A percentile compares a stretch with the other conserved stretches of the same genome.
Evolutionary conservation across 257 asterid genomes (phyloP).

Genomic region (Schizonepeta tenuifolia): DNA sequence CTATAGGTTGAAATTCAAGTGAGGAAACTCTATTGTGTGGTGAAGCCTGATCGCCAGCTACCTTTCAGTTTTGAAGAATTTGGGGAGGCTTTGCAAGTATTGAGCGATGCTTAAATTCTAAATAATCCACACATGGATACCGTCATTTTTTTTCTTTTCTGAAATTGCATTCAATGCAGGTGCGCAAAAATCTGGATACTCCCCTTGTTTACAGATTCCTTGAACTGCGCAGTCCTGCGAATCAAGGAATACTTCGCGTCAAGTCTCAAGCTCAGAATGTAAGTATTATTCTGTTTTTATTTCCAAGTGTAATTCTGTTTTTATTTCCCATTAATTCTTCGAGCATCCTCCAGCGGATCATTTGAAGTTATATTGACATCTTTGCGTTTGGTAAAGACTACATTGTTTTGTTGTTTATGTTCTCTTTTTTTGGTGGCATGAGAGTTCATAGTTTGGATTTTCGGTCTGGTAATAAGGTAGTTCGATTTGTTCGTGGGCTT

Average conservation of each 20-base stretch:
- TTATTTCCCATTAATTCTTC: neutral
- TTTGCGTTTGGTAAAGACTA: no score
- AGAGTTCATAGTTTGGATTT: neutral
- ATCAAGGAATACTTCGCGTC: conserved; percentile 81
- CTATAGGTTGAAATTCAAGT: conserved; percentile 80
- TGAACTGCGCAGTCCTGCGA: conserved; percentile 86
- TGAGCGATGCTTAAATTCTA: neutral
- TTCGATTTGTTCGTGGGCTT: neutral
- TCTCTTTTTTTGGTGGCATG: neutral
- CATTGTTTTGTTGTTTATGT: neutral
- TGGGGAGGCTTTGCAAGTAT: conserved; percentile 65
- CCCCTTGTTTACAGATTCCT: conserved; percentile 78
- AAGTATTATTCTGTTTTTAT: conserved; percentile 25
- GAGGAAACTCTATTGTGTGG: conserved; percentile 61
- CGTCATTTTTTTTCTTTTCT: neutral
- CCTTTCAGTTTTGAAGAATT: conserved; percentile 78
- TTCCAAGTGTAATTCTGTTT: neutral
- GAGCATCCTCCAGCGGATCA: no score
- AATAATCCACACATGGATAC: neutral
- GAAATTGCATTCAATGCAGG: conserved; percentile 49
- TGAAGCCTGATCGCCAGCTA: conserved; percentile 56
- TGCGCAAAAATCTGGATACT: conserved; percentile 89
- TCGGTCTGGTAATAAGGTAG: neutral
- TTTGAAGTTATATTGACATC: no score
- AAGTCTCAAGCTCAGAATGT: conserved; percentile 76